Evolutionary conservation across 495 filamentous ascomycete species (phyloP).

Genomic region (Friedmanniomyces simplex): DNA sequence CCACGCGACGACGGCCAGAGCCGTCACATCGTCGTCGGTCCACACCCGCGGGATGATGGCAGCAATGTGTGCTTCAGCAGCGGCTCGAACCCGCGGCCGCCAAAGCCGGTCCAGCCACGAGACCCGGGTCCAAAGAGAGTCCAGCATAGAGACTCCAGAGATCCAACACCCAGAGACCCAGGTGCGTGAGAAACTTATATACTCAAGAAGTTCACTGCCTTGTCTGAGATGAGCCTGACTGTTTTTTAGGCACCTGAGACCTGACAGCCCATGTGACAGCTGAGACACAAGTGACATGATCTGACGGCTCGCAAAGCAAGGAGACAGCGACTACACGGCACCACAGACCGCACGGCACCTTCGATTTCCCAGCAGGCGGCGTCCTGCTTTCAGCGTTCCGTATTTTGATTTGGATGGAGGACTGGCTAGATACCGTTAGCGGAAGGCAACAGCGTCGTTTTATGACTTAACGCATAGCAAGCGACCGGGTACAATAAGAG

Average conservation of each 20-base stretch:
- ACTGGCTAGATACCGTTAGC: neutral
- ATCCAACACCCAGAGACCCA: neutral
- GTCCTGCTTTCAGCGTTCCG: neutral
- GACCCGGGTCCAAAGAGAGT: neutral
- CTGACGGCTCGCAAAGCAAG: neutral
- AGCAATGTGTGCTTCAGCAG: constrained; percentile 1
- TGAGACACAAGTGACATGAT: neutral
- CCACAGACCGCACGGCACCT: neutral
- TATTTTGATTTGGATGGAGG: neutral
- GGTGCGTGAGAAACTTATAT: neutral
- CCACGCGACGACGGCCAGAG: neutral
- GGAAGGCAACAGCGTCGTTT: neutral
- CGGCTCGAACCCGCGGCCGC: neutral
- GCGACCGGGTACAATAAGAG: neutral
- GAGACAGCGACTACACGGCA: neutral
- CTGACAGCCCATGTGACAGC: neutral
- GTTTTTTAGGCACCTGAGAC: constrained; percentile 2
- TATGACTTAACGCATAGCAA: neutral
- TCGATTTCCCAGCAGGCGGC: neutral
- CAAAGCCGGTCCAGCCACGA: neutral
- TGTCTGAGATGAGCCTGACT: neutral
- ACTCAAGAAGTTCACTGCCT: neutral
- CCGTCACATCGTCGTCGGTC: neutral
- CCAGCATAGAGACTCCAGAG: neutral
- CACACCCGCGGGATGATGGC: constrained; percentile 6